Base-by-base conservation (phyloP, 352 stramenopile species). In the Pythium dissotocum region DNA sequence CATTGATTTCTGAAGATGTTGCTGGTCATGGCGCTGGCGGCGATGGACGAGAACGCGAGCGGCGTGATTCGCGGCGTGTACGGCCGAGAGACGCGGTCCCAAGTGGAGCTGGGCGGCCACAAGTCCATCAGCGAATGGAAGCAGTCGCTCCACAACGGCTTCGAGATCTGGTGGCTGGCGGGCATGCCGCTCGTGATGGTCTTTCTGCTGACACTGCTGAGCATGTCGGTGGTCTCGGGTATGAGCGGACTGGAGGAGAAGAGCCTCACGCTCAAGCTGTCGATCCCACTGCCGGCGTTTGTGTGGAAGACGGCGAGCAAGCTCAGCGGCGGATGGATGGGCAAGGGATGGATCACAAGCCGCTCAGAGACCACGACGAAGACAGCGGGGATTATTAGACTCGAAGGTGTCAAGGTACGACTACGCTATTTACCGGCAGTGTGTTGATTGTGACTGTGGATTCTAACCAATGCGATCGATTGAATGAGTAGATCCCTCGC, bases 161-260 rank as follows among this genome's bases (percentile, higher is more conserved):
- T 93, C 55, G 85, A 93, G 72, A 89, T 93, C 70, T 93, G 85
- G 85, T 93, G 85, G 85, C 79, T 93, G 60, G 85, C 85, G 6
- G 85, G 85, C 36, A 91, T 93, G 85, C 85, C 85, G 59, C 78
- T 93, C 46, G 70, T 77, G 61, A 71, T 93, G 55, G 82, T 87
- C 36, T 90, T 90, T 36, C 61, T 90, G 61, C 74, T 93, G 44
- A 91, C 82, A 62, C 71, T 91, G 53, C 70, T 93, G 46, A 91
- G 82, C 71, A 77, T 93, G 69, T 93, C 83, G 58, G 70, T 93
- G 46, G 81, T 77, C 32, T 85, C 79, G 51, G 79, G 80, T 44
- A 65, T 90, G 10, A 82, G 73, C 51, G 80, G 79, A 0, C 33
- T 93, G 13, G 77, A 85, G 46, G 75, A 85, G 38, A 78, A 82